Percentiles rank a stretch among this genome's conserved stretches.
phyloP scores from a whole-genome alignment of 805 yeast species.

The Barnettozyma sucrosica region DNA sequence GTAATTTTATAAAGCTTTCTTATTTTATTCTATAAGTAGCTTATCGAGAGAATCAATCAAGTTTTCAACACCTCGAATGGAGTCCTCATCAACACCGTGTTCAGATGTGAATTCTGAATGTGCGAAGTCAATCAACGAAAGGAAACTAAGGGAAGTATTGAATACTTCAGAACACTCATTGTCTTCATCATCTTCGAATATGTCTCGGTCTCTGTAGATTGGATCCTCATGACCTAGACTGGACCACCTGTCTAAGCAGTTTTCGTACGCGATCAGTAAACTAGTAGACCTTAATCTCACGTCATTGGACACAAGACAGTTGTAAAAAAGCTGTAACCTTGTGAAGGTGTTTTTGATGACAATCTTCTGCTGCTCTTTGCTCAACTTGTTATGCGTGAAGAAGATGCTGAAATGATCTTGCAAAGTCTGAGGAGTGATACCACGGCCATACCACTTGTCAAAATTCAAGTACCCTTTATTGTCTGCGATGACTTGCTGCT shows the following conservation, averaged over 20 bases:
- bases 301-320: conserved; percentile 57
- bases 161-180: conserved; percentile 28
- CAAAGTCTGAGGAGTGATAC: conserved; percentile 39
- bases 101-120: conserved; percentile 66
- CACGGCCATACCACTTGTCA: conserved; percentile 70
- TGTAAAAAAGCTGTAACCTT: conserved; percentile 62
- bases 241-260: conserved; percentile 52
- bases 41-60: conserved; percentile 40
- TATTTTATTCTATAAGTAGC: conserved; percentile 5
- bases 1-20: background rate
- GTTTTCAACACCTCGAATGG: conserved; percentile 63
- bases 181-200: conserved; percentile 30
- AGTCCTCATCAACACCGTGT: conserved; percentile 64
- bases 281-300: conserved; percentile 67
- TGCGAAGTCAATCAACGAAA: conserved; percentile 84
- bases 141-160: conserved; percentile 39
- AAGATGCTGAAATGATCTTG: conserved; percentile 39
- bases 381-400: conserved; percentile 36
- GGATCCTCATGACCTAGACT: conserved; percentile 36
- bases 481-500: conserved; percentile 15
- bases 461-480: conserved; percentile 42
- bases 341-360: conserved; percentile 43
- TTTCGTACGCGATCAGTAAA: conserved; percentile 68
- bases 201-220: conserved; percentile 29
- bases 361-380: conserved; percentile 28